Evolutionary conservation across 2,329 filamentous ascomycete genomes (phyloP).

Genomic region (Colletotrichum orchidophilum): DNA sequence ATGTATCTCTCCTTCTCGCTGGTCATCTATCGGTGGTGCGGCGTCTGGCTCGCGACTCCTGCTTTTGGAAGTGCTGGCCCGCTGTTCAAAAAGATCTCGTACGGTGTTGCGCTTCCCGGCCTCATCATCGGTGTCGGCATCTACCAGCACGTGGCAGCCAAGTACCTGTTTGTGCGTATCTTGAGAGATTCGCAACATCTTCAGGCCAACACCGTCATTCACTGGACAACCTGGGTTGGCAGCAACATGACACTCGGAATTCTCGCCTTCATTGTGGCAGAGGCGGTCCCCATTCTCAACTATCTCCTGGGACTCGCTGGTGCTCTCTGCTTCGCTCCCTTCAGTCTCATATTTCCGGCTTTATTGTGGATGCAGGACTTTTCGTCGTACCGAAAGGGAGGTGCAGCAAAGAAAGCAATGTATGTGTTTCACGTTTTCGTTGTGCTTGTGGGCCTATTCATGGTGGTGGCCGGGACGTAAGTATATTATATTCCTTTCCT

Average conservation of each 20-base stretch:
- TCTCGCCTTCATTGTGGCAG: conserved; percentile 51
- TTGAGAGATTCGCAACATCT: conserved; percentile 57
- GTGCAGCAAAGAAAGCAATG: conserved; percentile 21
- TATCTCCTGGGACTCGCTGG: conserved; percentile 59
- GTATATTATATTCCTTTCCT: conserved; percentile 15
- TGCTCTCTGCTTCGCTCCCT: conserved; percentile 42
- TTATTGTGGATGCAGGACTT: conserved; percentile 41
- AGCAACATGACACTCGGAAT: conserved; percentile 56
- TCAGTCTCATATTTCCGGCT: conserved; percentile 41
- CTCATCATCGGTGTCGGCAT: conserved; percentile 58
- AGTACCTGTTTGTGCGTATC: conserved; percentile 59
- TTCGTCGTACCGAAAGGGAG: conserved; percentile 34
- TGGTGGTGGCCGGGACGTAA: conserved; percentile 41
- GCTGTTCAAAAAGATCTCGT: conserved; percentile 59
- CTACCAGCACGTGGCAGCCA: conserved; percentile 61
- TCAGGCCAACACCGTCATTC: conserved; percentile 54
- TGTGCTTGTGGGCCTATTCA: conserved; percentile 37
- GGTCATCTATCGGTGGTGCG: conserved; percentile 60
- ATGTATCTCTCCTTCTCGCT: conserved; percentile 61
- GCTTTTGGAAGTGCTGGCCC: conserved; percentile 55
- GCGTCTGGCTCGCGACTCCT: conserved; percentile 53
- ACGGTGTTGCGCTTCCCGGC: conserved; percentile 59
- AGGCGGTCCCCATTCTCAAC: conserved; percentile 62
- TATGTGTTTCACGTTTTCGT: conserved; percentile 39
- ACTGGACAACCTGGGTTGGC: conserved; percentile 56